These are phyloP conservation scores for Eurotiales sp. DNA, from an alignment of 2,329 filamentous ascomycete genomes.

Conservation along the genomic window DNA sequence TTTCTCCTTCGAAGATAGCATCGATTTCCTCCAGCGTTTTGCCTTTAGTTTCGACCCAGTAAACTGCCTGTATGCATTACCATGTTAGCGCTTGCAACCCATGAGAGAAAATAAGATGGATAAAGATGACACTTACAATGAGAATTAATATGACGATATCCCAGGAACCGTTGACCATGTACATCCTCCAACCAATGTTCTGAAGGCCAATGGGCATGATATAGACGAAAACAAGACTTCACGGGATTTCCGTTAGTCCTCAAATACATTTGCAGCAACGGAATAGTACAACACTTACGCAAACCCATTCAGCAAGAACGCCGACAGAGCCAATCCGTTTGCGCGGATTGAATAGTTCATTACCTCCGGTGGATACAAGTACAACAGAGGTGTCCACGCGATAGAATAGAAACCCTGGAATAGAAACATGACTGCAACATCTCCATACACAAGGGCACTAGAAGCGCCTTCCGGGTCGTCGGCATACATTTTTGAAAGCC, in stretches of 20 bases:
- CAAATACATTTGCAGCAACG: not conserved
- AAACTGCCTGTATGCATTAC: constrained; percentile 4
- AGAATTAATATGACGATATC: constrained; percentile 33
- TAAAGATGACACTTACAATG: constrained; percentile 29
- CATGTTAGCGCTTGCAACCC: not conserved
- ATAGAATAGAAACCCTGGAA: constrained; percentile 52
- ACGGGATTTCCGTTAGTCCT: not conserved
- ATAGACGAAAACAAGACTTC: constrained; percentile 37
- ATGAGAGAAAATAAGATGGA: not conserved
- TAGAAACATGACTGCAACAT: constrained; percentile 49
- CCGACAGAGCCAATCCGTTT: constrained; percentile 43
- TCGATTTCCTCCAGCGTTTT: constrained; percentile 32
- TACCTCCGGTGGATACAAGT: constrained; percentile 49
- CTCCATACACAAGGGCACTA: constrained; percentile 36
- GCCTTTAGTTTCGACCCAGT: constrained; percentile 27
- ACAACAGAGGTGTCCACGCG: constrained; percentile 49
- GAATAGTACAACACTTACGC: constrained; percentile 17
- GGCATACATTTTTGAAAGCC: constrained; percentile 42
- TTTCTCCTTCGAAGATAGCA: constrained; percentile 23
- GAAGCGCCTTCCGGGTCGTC: constrained; percentile 19
- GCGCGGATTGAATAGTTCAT: constrained; percentile 50
- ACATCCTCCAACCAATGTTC: constrained; percentile 47
- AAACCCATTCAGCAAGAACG: constrained; percentile 22
- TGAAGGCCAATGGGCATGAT: constrained; percentile 42
- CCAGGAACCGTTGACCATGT: constrained; percentile 46